Evolutionary conservation across 148 eudicot species (phyloP), one percentile per base, ranked within the genome.

Genomic region (Dysphania ambrosioides): DNA sequence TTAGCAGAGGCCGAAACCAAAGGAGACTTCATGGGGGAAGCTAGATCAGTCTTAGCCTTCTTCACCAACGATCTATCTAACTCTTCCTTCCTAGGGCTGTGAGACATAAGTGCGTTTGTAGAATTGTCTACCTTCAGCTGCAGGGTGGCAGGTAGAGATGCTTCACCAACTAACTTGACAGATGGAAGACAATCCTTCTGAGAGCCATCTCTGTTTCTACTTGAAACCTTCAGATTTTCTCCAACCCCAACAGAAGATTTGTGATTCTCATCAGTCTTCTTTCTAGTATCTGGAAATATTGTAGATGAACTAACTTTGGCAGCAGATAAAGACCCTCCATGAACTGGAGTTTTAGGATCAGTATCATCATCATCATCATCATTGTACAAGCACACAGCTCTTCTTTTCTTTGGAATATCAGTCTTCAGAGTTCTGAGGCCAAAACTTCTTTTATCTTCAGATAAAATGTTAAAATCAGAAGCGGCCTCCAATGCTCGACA

Each of bases 261-360:
- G 68, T 75, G 77, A 67, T 58, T 74, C 62, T 26, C 78, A 29
- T 67, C 73, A 47, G 65, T 23, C 72, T 82, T 84, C 74, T 74
- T 84, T 8, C 19, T 34, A 44, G 83, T 68, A 75, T 71, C 87
- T 73, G 81, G 49, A 15, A 78, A 47, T 15, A 57, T 60, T 47
- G 81, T 71, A 79, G 83, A 66, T 70, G 84, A 82, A 56, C 71
- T 72, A 63, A 66, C 72, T 82, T 85, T 87, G 63, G 63, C 35
- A 4, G 81, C 72, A 75, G 82, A 35, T 30, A 71, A 62, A 66
- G 88, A 78, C 34, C 82, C 77, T 60, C 91, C 96, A 79, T 92
- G 99, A 68, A 95, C 81, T 23, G 99, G 99, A 70, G 99, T 95
- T 76, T 88, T 95, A n/a, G 92, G 92, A 66, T 78, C 81, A 12